A percentile compares a stretch with the other conserved stretches of the same genome.
Conservation (phyloP, 768 basidiomycete genomes). For the Lyophyllum atratum region DNA sequence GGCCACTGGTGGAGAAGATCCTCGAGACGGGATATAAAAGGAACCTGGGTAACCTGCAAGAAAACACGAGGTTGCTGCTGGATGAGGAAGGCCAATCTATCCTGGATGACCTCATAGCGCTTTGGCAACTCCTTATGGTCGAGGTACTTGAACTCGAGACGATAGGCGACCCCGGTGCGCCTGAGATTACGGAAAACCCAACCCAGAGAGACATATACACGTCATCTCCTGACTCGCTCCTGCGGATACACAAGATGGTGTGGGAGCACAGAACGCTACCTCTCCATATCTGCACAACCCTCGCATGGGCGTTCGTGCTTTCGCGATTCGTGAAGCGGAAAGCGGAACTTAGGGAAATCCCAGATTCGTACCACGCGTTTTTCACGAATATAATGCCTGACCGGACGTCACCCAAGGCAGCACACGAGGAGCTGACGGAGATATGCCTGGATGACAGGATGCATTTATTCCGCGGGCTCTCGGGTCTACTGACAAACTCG, state of each 20-base stretch:
- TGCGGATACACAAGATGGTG: slow-evolving; percentile 68
- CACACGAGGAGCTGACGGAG: slow-evolving; percentile 57
- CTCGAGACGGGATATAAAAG: slow-evolving; percentile 66
- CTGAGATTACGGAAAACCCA: slow-evolving; percentile 56
- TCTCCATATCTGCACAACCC: slow-evolving; percentile 68
- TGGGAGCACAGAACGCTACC: slow-evolving; percentile 56
- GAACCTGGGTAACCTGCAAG: slow-evolving; percentile 64
- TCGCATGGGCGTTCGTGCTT: slow-evolving; percentile 86
- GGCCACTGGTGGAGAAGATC: slow-evolving; percentile 61
- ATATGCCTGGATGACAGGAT: slow-evolving; percentile 58
- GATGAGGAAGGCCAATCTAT: slow-evolving; percentile 74
- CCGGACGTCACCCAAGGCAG: slow-evolving; percentile 51
- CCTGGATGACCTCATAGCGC: slow-evolving; percentile 63
- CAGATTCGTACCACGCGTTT: slow-evolving; percentile 55
- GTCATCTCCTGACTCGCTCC: slow-evolving; percentile 61
- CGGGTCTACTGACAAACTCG: slow-evolving; percentile 62
- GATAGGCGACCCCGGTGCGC: slow-evolving; percentile 49
- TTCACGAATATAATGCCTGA: slow-evolving; percentile 52
- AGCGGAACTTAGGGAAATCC: slow-evolving; percentile 49
- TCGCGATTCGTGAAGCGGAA: slow-evolving; percentile 57
- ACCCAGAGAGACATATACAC: slow-evolving; percentile 54
- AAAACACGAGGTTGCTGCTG: slow-evolving; percentile 62
- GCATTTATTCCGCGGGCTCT: slow-evolving; percentile 60
- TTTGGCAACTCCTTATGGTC: slow-evolving; percentile 80
- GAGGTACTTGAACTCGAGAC: slow-evolving; percentile 82